Evolutionary conservation across 306 rosid species (phyloP).

Genomic region (Vigna nakashimae): DNA sequence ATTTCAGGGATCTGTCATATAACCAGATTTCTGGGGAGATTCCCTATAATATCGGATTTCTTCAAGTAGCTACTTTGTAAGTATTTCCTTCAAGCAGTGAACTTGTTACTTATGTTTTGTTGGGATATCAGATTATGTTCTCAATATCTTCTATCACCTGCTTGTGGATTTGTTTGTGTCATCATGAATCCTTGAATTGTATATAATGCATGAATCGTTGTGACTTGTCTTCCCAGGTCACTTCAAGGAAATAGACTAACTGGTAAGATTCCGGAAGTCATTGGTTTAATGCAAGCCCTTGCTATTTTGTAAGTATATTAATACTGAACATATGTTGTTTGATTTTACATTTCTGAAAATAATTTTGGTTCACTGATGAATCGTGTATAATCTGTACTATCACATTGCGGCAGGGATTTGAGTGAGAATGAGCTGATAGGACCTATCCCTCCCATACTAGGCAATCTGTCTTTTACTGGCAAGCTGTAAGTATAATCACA

Average conservation of each 20-base stretch:
- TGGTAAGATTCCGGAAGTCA: slow-evolving; percentile 19
- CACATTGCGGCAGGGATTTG: slow-evolving; percentile 28
- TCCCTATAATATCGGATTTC: slow-evolving; percentile 30
- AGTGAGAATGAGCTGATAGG: slow-evolving; percentile 22
- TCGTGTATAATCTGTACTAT: neutral
- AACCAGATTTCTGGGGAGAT: slow-evolving; percentile 31
- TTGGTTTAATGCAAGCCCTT: slow-evolving; percentile 36
- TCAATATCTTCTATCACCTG: neutral
- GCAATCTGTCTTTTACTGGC: slow-evolving; percentile 23
- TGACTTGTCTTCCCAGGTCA: slow-evolving; percentile 1
- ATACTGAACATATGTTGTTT: neutral
- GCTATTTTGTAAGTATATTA: slow-evolving; percentile 18
- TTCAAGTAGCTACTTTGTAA: slow-evolving; percentile 29
- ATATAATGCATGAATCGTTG: neutral
- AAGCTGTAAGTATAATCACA: slow-evolving; percentile 18
- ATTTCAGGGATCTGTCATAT: slow-evolving; percentile 33
- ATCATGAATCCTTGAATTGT: neutral
- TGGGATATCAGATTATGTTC: neutral
- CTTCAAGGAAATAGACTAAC: slow-evolving; percentile 31
- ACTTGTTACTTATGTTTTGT: neutral
- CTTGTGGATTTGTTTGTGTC: neutral
- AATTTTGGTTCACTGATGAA: neutral
- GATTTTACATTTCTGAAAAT: neutral
- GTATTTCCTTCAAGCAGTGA: neutral
- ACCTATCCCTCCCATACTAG: slow-evolving; percentile 22